A percentile compares a stretch with the other conserved stretches of the same genome.
Evolutionary conservation across 2,329 filamentous ascomycete species (phyloP).

Genomic region (Fusarium lyarnte): DNA sequence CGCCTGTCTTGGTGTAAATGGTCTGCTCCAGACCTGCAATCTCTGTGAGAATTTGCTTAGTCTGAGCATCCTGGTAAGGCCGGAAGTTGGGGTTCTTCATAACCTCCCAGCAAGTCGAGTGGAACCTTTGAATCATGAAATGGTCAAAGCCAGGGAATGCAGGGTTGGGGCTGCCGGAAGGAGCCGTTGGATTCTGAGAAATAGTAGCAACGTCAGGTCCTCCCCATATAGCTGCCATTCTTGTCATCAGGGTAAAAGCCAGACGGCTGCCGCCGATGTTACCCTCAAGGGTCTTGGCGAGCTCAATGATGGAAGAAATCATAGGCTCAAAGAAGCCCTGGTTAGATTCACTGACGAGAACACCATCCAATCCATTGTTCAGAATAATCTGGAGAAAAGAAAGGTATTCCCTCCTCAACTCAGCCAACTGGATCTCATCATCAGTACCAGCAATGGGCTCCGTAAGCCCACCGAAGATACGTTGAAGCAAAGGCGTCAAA

Average conservation of each 20-base stretch:
- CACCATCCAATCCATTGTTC: constrained; percentile 86
- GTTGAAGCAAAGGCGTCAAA: constrained; percentile 87
- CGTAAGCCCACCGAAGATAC: constrained; percentile 85
- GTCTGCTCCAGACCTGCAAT: constrained; percentile 87
- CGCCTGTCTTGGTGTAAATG: constrained; percentile 90
- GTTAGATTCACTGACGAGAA: constrained; percentile 90
- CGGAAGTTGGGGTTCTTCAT: constrained; percentile 82
- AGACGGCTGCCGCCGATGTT: constrained; percentile 71
- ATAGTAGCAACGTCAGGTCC: constrained; percentile 78
- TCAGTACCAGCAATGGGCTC: constrained; percentile 91
- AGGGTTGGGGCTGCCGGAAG: constrained; percentile 62
- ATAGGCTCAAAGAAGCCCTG: constrained; percentile 90
- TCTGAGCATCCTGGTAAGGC: constrained; percentile 83
- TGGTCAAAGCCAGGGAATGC: constrained; percentile 87
- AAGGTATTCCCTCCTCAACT: constrained; percentile 93
- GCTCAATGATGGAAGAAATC: constrained; percentile 83
- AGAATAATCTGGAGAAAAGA: constrained; percentile 91
- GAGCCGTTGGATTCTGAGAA: constrained; percentile 59
- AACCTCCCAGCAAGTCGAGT: constrained; percentile 89
- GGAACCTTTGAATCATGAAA: constrained; percentile 91
- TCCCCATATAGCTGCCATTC: constrained; percentile 90
- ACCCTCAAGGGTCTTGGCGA: constrained; percentile 79
- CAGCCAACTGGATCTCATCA: constrained; percentile 92
- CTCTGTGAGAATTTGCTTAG: constrained; percentile 86
- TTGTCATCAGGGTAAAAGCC: constrained; percentile 82